Conservation (phyloP, 495 filamentous ascomycete genomes). For the Podospora tetraspora region DNA sequence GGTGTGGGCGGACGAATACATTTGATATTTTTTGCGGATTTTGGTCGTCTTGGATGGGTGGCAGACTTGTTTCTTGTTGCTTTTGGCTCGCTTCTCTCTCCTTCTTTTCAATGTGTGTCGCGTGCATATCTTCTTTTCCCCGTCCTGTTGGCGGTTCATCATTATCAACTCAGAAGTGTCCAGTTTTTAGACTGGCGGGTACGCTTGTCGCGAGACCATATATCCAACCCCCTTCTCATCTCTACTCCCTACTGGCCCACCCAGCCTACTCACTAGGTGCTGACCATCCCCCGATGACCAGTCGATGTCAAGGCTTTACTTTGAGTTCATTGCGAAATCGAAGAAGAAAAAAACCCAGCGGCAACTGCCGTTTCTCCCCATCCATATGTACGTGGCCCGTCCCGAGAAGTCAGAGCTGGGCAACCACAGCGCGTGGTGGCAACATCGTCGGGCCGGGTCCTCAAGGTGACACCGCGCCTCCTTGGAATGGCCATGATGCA, state of each 20-base stretch:
- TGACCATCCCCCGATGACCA: no score
- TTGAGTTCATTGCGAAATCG: background rate
- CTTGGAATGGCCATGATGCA: background rate
- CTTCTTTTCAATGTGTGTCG: background rate
- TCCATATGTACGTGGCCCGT: no score
- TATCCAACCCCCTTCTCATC: background rate
- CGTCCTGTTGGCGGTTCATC: background rate
- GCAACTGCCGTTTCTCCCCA: background rate
- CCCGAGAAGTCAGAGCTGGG: no score
- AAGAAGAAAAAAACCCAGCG: background rate
- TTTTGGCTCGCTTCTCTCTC: background rate
- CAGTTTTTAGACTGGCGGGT: background rate
- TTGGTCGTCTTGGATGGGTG: background rate
- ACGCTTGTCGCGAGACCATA: background rate
- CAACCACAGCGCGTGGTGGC: background rate
- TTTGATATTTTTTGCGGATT: background rate
- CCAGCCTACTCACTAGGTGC: no score
- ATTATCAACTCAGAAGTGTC: background rate
- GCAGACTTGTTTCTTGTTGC: no score
- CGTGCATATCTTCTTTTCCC: background rate
- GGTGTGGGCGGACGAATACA: background rate
- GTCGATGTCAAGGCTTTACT: background rate
- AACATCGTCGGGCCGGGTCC: background rate
- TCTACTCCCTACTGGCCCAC: no score
- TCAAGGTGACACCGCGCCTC: background rate